Evolutionary conservation across 768 basidiomycete genomes (phyloP).

Genomic region (Suillus bovinus): DNA sequence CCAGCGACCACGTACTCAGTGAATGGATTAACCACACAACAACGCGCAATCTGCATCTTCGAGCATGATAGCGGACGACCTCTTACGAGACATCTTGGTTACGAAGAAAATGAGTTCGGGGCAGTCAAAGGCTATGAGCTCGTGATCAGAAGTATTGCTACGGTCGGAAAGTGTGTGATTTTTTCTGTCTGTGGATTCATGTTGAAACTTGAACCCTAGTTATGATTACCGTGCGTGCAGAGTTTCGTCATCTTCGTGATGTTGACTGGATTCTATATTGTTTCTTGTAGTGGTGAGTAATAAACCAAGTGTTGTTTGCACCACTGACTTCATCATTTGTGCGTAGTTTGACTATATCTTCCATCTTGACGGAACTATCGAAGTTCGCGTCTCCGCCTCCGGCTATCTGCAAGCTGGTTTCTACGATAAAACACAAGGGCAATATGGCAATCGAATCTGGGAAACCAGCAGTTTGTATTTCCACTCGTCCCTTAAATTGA

Average conservation of each 20-base stretch:
- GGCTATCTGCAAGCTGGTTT: constrained; percentile 69
- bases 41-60: constrained; percentile 65
- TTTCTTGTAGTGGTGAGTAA: constrained; percentile 31
- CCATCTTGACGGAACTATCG: constrained; percentile 65
- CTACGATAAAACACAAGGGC: constrained; percentile 49
- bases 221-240: constrained; percentile 53
- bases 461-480: constrained; percentile 50
- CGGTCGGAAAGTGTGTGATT: constrained; percentile 59
- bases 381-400: constrained; percentile 66
- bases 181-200: neutral
- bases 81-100: constrained; percentile 58
- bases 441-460: constrained; percentile 57
- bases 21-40: constrained; percentile 43
- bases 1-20: constrained; percentile 54
- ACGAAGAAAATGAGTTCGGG: constrained; percentile 54
- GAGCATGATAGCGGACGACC: constrained; percentile 62
- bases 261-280: neutral
- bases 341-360: constrained; percentile 64
- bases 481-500: neutral
- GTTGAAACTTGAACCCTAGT: constrained; percentile 29
- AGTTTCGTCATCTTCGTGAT: neutral
- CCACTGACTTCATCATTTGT: constrained; percentile 8
- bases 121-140: constrained; percentile 62
- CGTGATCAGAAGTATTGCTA: constrained; percentile 55
- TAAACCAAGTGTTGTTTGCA: constrained; percentile 3